Base-by-base conservation (phyloP, 108 stramenopile genomes). In the Cylindrotheca closterium region DNA sequence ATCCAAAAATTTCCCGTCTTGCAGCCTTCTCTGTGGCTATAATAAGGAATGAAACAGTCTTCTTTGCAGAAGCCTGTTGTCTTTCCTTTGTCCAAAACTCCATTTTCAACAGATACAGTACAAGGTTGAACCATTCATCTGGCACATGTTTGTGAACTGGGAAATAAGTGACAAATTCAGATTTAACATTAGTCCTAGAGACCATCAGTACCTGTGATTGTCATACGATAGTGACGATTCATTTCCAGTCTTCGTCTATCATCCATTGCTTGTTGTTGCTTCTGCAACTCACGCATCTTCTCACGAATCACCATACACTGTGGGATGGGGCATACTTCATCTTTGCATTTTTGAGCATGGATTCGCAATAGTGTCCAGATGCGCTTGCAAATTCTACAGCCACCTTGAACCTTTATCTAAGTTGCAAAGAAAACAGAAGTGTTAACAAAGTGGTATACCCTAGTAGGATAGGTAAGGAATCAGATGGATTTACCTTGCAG, bases 271-370 rank as follows among this genome's bases (percentile, higher is more conserved):
- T 88, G 86, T 51, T 93, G 94, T 62, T 93, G 86, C 79, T 84
- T 87, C 62, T 87, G 80, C n/a, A 96, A 66, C 68, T 91, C 89
- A 17, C 94, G 86, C 65, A 92, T 81, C 32, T 89, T 89, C 61
- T 97, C 93, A 23, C 94, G 71, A 52, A 98, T 89, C 25, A 85
- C 88, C 58, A 78, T 83, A 70, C 98, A 99, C 45, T 92, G 90
- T 0, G 97, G 98, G 30, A 99, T 95, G 15, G 81, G 79, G 65
- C 98, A 99, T 5, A 79, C 66, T 0, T 65, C 55, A 26, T 79
- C 80, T 48, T 89, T 94, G 66, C 98, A 99, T 65, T 94, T 86
- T 34, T 95, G 88, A 5, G 98, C 97, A 66, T 99, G 98, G 56
- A 98, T 86, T 29, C 93, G 82, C 57, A 99, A 72, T 18, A 99